These are phyloP conservation scores for Mortierella sp. DNA, from an alignment of 371 early-diverging fungal genomes.

Conservation along the genomic window DNA sequence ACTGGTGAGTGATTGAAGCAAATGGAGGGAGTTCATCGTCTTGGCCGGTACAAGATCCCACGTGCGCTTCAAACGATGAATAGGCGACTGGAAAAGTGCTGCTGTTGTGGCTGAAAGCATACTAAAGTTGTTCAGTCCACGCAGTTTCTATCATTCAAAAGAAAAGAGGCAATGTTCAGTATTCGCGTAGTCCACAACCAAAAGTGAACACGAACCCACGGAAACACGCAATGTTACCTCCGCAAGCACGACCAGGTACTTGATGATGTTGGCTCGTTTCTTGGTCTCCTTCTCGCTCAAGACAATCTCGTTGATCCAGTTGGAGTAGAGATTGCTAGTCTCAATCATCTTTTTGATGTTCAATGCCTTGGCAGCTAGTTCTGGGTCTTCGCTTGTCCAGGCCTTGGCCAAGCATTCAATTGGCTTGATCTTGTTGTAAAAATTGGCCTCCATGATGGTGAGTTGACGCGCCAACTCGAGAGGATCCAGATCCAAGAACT, in stretches of 20 bases:
- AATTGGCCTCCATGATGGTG: slow-evolving; percentile 86
- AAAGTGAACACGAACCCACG: neutral
- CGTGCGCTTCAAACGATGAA: slow-evolving; percentile 91
- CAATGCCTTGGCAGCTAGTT: slow-evolving; percentile 59
- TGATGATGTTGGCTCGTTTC: slow-evolving; percentile 80
- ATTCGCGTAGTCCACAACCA: too few relatives aligned
- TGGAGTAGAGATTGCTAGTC: slow-evolving; percentile 69
- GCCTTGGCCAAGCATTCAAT: slow-evolving; percentile 90
- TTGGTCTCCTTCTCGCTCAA: slow-evolving; percentile 80
- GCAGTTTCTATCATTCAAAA: slow-evolving; percentile 63
- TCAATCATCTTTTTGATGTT: slow-evolving; percentile 85
- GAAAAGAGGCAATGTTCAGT: too few relatives aligned
- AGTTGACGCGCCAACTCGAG: slow-evolving; percentile 95
- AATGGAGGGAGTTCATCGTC: slow-evolving; percentile 61
- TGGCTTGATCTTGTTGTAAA: slow-evolving; percentile 86
- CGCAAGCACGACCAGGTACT: slow-evolving; percentile 87
- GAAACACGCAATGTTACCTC: slow-evolving; percentile 59
- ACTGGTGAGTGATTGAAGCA: slow-evolving; percentile 74
- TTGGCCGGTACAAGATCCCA: slow-evolving; percentile 80
- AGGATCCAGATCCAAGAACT: slow-evolving; percentile 89
- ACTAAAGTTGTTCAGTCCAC: slow-evolving; percentile 90
- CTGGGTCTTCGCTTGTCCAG: slow-evolving; percentile 82
- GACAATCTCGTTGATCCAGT: slow-evolving; percentile 86
- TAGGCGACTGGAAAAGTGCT: slow-evolving; percentile 88
- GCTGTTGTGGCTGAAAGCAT: slow-evolving; percentile 91